Base-by-base conservation (phyloP, 2,329 filamentous ascomycete genomes). In the Amauroascus verrucosus region DNA sequence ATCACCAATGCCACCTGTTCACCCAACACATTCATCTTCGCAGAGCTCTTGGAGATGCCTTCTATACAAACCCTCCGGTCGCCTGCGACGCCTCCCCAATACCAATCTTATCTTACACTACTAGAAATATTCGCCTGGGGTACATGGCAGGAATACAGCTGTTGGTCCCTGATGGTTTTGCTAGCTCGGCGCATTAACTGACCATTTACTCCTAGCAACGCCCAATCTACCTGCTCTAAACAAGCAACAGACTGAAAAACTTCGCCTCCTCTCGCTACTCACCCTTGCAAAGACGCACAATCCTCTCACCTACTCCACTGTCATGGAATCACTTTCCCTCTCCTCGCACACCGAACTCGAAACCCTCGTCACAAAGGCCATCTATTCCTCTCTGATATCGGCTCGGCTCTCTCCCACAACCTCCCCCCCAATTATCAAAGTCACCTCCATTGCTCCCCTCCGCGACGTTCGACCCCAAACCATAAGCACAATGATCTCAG, bases 51-150 rank as follows among this genome's bases (percentile, higher is more conserved):
- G 35, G 79, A 86, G 62, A 82, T 83, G 1, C 82, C 86, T 0
- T 82, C 88, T 62, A 83, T 97, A 60, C 86, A 93, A 69, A 77
- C 80, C 11, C 82, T 97, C 43, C 70, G 75, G 24, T 71, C 71
- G 37, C 75, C 65, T 37, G 67, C 73, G 9, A 68, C 75, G 37
- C 67, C 81, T n/a, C 66, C 77, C 33, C 85, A 94, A 47, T 80
- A 84, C 62, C 72, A 76, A 6, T 62, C 69, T 38, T 73, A 88
- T 69, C 76, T 93, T 48, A 80, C 75, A 1, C 78, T 95, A 13
- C 83, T 98, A 43, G 79, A 90, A 69, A 84, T 94, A 63, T 98
- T 98, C 71, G 87, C 89, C 55, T 88, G 93, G 77, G 93, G 91
- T 56, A 95, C 88, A 56, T 96, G 88, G 75, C 74, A 79, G 56